phyloP scores from a whole-genome alignment of 73 alveolate genomes.

The Paraurostyla sp. region DNA sequence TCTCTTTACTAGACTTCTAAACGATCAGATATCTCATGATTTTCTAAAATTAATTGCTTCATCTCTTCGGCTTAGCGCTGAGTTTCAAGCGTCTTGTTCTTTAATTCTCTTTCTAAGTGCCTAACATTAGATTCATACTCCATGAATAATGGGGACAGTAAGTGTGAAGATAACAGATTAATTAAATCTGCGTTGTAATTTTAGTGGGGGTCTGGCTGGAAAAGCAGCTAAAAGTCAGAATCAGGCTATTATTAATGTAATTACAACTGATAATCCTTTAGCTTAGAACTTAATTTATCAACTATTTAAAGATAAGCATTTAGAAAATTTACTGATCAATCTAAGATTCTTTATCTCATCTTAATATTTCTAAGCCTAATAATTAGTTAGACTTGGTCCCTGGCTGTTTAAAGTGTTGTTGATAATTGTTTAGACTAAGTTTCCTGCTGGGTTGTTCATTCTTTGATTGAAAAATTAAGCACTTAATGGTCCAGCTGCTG shows the following conservation, averaged over 20 bases:
- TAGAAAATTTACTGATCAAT: conserved; percentile 21
- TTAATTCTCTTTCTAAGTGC: conserved; percentile 28
- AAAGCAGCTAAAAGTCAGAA: not conserved
- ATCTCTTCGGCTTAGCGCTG: conserved; percentile 26
- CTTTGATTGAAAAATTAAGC: too few relatives aligned
- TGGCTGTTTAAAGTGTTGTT: not conserved
- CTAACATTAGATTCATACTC: conserved; percentile 39
- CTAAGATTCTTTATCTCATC: conserved; percentile 63
- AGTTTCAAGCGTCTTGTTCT: not conserved
- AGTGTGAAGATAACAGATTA: not conserved
- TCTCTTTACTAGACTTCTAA: conserved; percentile 72
- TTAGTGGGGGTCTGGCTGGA: not conserved
- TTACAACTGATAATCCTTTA: conserved; percentile 22
- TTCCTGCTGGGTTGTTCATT: too few relatives aligned
- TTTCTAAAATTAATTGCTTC: conserved; percentile 9
- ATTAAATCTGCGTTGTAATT: not conserved
- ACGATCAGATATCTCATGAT: conserved; percentile 57
- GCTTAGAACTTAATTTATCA: conserved; percentile 19
- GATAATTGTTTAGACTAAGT: not conserved
- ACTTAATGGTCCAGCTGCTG: too few relatives aligned
- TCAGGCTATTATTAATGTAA: conserved; percentile 28
- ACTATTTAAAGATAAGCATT: not conserved
- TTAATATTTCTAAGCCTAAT: not conserved
- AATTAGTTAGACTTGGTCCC: not conserved
- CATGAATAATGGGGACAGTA: conserved; percentile 33